Evolutionary conservation across 1,284 basidiomycete genomes (phyloP), one percentile per base, ranked within the genome.

Genomic region (Fomitopsis pinicola): DNA sequence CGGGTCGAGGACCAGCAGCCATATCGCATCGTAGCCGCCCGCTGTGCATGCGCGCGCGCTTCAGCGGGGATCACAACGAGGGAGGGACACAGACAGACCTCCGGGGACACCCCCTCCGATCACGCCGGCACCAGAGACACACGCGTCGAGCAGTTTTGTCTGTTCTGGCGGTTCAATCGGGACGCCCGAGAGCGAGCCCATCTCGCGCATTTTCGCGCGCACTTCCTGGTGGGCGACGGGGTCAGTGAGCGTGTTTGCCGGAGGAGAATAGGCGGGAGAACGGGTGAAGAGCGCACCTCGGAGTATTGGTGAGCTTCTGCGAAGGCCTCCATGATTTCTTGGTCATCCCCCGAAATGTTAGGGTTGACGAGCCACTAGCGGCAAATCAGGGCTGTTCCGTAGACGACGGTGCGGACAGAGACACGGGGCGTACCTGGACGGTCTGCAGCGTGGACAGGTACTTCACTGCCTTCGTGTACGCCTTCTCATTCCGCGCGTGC

Each of bases 11-110:
- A 94, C 83, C 15, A 99, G 84, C 8, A 99, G 78, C 91, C 95
- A 99, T 59, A 99, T 85, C 1, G 97, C 97, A 72, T 99, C 97
- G 73, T 93, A 99, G 1, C 97, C 97, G 4, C 97, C 97, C 33
- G 97, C 95, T 95, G 67, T 59, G 53, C 14, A 50, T 8, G n/a
- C 17, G 10, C 10, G 59, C 10, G 17, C 19, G 38, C 38, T 33
- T 36, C 54, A 62, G 35, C 3, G 35, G 55, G 14, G 48, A 19
- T 48, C 26, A 14, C 30, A 46, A 48, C 17, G 42, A 22, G 35
- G 30, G 48, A 59, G 5, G 57, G 30, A 52, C 4, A 26, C 17
- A 19, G 14, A 26, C 36, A 8, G 68, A 92, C 94, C 96, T 62
- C 97, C 97, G 1, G 97, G 97, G 4, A 99, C 97, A 36, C 97